A percentile compares a stretch with the other conserved stretches of the same genome.
phyloP scores from a whole-genome alignment of 208 protist genomes.

The Acanthamoeba royreba region DNA sequence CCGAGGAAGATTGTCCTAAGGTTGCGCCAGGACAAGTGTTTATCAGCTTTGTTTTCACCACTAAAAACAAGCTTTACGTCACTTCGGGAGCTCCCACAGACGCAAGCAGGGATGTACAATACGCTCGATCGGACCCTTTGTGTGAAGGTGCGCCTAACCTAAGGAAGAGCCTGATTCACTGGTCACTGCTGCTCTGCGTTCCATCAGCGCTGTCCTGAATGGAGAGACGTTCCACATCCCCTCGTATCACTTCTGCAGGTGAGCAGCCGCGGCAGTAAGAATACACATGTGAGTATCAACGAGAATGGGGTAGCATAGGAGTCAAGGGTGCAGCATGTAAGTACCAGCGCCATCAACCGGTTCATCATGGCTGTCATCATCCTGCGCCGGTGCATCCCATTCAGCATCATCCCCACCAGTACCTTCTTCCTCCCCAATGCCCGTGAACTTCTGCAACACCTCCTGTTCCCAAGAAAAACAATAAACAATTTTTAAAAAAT shows the following conservation, averaged over 20 bases:
- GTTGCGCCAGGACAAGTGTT: no score
- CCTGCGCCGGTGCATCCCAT: neutral
- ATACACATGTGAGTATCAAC: neutral
- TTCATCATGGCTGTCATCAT: neutral
- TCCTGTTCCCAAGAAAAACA: neutral
- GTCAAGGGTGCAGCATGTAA: neutral
- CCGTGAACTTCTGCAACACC: neutral
- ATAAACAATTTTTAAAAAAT: neutral
- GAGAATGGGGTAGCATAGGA: neutral
- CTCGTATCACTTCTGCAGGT: neutral
- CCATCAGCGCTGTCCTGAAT: neutral
- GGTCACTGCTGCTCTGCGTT: neutral
- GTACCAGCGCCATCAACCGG: neutral
- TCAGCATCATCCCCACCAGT: neutral
- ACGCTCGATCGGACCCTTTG: no score
- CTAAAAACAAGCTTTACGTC: no score
- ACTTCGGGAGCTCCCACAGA: no score
- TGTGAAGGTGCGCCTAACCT: no score
- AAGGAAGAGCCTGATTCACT: no score
- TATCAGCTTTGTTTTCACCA: no score
- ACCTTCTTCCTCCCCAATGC: neutral
- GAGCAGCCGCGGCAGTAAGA: neutral
- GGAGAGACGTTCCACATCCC: neutral
- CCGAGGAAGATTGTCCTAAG: no score
- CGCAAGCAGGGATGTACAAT: no score